phyloP scores from a whole-genome alignment of 306 rosid genomes.

The Dryas drummondii region DNA sequence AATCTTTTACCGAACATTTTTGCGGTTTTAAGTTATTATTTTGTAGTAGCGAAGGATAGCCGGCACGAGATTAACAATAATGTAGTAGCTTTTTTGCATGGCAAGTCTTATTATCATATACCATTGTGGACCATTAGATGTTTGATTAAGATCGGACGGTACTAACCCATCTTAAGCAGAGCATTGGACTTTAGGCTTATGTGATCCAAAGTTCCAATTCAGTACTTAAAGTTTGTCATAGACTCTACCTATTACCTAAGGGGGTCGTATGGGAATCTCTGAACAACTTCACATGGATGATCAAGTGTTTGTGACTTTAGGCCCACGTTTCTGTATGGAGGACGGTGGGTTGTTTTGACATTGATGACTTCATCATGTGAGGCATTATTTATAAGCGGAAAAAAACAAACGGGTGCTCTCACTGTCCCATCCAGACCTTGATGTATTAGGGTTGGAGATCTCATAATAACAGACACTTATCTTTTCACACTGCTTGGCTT shows the following conservation, averaged over 20 bases:
- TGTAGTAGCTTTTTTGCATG: constrained; percentile 4
- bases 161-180: background rate
- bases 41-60: constrained; percentile 2
- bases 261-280: constrained; percentile 18
- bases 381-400: background rate
- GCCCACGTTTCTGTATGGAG: constrained; percentile 11
- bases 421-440: background rate
- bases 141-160: background rate
- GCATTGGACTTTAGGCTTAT: background rate
- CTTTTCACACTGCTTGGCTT: background rate
- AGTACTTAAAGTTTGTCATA: background rate
- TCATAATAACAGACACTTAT: background rate
- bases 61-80: background rate
- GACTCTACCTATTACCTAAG: background rate
- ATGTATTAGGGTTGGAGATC: background rate
- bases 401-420: constrained; percentile 13
- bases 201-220: background rate
- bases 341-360: too few relatives aligned
- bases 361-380: constrained; percentile 4
- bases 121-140: background rate
- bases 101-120: background rate
- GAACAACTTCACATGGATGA: constrained; percentile 23
- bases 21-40: background rate
- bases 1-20: constrained; percentile 11
- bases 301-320: background rate